Conservation (phyloP, 2,329 filamentous ascomycete genomes). For the Penicillium frequentans region DNA sequence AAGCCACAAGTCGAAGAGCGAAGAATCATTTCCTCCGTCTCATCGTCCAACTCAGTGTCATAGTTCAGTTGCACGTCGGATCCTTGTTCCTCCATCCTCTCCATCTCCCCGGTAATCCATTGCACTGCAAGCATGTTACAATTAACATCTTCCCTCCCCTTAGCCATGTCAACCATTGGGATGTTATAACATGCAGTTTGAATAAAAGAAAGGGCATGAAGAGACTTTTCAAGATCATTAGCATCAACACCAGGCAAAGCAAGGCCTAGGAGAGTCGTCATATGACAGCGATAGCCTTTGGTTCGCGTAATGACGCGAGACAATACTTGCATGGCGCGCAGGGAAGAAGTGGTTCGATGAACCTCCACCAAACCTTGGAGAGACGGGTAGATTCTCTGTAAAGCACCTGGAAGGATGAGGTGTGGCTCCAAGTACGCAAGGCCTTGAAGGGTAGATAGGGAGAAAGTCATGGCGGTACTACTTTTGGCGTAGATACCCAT, state of each 20-base stretch:
- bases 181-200: slow-evolving; percentile 96
- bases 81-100: slow-evolving; percentile 86
- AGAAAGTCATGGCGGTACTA: slow-evolving; percentile 85
- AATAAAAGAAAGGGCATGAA: slow-evolving; percentile 91
- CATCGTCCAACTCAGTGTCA: slow-evolving; percentile 73
- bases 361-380: slow-evolving; percentile 96
- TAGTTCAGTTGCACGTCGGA: slow-evolving; percentile 86
- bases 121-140: slow-evolving; percentile 78
- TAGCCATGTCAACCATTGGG: slow-evolving; percentile 79
- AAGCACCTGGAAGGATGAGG: slow-evolving; percentile 84
- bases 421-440: slow-evolving; percentile 88
- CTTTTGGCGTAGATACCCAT: slow-evolving; percentile 99
- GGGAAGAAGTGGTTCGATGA: slow-evolving; percentile 89
- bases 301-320: slow-evolving; percentile 87
- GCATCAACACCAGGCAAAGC: slow-evolving; percentile 94
- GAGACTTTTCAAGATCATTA: slow-evolving; percentile 94
- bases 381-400: slow-evolving; percentile 95
- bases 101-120: slow-evolving; percentile 94
- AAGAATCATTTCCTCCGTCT: slow-evolving; percentile 82
- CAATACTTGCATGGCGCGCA: slow-evolving; percentile 88
- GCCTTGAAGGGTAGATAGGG: slow-evolving; percentile 84
- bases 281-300: slow-evolving; percentile 94
- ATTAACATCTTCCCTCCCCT: slow-evolving; percentile 65
- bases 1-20: slow-evolving; percentile 94
- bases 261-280: slow-evolving; percentile 89